Evolutionary conservation across 805 yeast genomes (phyloP), one percentile per base, ranked within the genome.

Genomic region (Pichia rugopelliculosa): DNA sequence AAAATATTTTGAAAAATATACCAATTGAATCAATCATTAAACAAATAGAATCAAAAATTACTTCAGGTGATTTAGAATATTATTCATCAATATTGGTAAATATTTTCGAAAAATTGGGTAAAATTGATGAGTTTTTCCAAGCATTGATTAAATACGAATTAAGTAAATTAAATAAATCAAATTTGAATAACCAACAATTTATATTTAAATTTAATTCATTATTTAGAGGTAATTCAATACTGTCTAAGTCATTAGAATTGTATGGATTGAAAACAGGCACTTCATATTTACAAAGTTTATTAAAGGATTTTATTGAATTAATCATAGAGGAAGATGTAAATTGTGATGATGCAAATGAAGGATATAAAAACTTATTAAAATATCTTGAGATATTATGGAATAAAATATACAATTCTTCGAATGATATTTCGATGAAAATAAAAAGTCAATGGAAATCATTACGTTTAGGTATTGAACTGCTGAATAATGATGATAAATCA

Each of bases 191-290:
- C 2, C 21, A 22, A 10, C 38, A 36, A 13, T 36, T 30, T n/a
- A 8, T 26, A 3, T 20, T 36, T 12, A 36, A 38, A 26, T 43
- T 27, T 33, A 82, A 77, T 53, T 75, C 87, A 0, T 61, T 87
- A 15, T 91, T 91, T 59, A 73, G 99, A 55, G 96, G 96, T 0
- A 85, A 87, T 48, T 81, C 96, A 1, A 72, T 91, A 5, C 71
- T 93, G 51, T 82, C 96, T 0, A 87, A 87, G 60, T 74, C 96
- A 0, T 62, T 90, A 46, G 99, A 91, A 57, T 73, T 77, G 50
- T 88, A 80, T 59, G 82, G 85, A 60, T 72, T 83, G 37, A 69
- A 91, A 57, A 72, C 84, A 18, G 98, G 98, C 0, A 83, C 78
- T 50, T 89, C 83, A 50, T 87, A 87, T 58, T 61, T 93, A 30